A percentile compares a stretch with the other conserved stretches of the same genome.
These are phyloP conservation scores for Colletotrichum lupini DNA, from an alignment of 2,329 filamentous ascomycete species.

Conservation along the genomic window DNA sequence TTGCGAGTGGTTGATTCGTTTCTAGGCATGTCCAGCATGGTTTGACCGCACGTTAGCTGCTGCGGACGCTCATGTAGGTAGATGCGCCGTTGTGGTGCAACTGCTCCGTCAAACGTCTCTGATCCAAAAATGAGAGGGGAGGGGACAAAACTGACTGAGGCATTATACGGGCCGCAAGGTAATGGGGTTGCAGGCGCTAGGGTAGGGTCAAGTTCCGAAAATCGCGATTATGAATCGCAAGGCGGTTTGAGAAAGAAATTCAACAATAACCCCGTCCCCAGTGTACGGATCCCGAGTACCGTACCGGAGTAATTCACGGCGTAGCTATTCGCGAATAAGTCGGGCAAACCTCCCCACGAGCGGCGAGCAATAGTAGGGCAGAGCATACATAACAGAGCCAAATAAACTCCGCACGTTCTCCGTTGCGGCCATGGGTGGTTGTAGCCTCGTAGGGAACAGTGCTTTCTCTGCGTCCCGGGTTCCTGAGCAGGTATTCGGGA, in stretches of 20 bases:
- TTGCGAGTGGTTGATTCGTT: neutral
- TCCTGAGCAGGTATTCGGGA: neutral
- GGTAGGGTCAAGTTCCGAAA: neutral
- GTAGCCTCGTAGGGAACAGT: neutral
- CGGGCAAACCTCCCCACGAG: neutral
- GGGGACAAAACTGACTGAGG: neutral
- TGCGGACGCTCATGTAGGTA: neutral
- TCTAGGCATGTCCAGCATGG: neutral
- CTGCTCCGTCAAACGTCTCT: neutral
- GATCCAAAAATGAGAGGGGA: neutral
- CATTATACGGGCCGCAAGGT: neutral
- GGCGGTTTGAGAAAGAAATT: neutral
- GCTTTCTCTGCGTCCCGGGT: neutral
- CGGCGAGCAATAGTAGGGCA: neutral
- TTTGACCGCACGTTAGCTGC: neutral
- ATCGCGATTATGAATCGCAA: neutral
- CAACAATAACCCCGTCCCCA: neutral
- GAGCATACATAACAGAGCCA: neutral
- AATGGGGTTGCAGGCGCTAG: neutral
- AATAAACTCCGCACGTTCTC: neutral
- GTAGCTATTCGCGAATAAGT: neutral
- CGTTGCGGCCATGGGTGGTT: neutral
- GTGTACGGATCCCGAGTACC: no score
- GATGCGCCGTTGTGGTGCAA: neutral
- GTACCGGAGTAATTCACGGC: neutral